These are phyloP conservation scores for Podila epigama DNA, from an alignment of 192 early-diverging fungal genomes.

Conservation along the genomic window DNA sequence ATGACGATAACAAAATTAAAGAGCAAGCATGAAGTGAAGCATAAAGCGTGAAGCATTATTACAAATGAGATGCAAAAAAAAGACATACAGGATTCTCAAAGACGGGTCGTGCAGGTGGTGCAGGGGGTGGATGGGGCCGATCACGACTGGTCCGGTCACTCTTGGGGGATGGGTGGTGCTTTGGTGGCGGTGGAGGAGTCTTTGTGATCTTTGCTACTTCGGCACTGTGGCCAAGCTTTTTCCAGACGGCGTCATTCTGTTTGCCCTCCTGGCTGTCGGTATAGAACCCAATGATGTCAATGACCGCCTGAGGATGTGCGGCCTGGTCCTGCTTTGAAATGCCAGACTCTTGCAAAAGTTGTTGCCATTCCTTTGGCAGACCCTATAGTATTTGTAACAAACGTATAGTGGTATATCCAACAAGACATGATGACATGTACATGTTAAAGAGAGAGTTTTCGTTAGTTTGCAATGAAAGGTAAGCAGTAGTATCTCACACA, in stretches of 20 bases:
- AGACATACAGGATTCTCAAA: constrained; percentile 49
- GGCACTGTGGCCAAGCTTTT: constrained; percentile 48
- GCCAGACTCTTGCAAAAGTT: constrained; percentile 90
- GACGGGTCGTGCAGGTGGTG: constrained; percentile 29
- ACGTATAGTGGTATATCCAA: not conserved
- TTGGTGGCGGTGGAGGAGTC: constrained; percentile 2
- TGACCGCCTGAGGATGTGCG: constrained; percentile 92
- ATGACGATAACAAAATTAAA: not conserved
- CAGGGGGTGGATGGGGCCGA: constrained; percentile 16
- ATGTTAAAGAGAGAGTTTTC: not conserved
- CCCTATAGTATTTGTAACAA: constrained; percentile 65
- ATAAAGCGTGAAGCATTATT: too few relatives aligned
- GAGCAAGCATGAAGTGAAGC: not conserved
- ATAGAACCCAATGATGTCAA: constrained; percentile 88
- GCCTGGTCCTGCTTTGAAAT: constrained; percentile 96
- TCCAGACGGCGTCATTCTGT: constrained; percentile 53
- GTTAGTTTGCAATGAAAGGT: not conserved
- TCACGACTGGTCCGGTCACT: constrained; percentile 21
- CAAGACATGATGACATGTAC: too few relatives aligned
- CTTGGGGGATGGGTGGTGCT: not conserved
- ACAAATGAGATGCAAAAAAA: too few relatives aligned
- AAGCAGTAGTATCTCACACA: too few relatives aligned
- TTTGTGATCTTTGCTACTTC: constrained; percentile 17
- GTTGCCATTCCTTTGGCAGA: constrained; percentile 93
- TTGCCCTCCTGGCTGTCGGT: constrained; percentile 63